Conservation (phyloP, 2,329 filamentous ascomycete genomes). For the Pezicula rhizophila region DNA sequence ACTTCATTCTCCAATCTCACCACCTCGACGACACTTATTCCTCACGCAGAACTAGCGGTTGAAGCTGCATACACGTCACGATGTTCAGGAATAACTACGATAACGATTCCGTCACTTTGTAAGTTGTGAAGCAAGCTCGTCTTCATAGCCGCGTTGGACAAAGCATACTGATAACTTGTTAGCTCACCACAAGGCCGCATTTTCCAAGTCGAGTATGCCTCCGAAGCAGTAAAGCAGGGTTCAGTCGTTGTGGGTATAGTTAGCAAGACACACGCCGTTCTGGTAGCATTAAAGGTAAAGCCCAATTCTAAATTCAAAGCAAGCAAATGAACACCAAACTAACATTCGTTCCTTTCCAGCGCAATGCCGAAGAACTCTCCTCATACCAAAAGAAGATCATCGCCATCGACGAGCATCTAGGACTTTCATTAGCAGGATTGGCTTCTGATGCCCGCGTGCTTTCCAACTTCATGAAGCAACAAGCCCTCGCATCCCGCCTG, state of each 20-base stretch:
- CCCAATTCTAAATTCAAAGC: background rate
- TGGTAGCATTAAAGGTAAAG: constrained; percentile 89
- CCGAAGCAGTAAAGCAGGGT: constrained; percentile 97
- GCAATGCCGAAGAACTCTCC: constrained; percentile 97
- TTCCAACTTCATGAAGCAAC: constrained; percentile 99
- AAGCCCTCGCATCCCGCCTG: constrained; percentile 90
- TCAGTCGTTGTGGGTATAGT: constrained; percentile 95
- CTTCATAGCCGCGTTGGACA: background rate
- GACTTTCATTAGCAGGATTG: constrained; percentile 91
- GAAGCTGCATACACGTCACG: constrained; percentile 32
- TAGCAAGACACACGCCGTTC: constrained; percentile 95
- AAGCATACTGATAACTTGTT: constrained; percentile 21
- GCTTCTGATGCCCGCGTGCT: constrained; percentile 97
- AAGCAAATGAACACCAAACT: constrained; percentile 4
- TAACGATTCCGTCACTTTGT: constrained; percentile 99
- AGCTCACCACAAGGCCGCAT: constrained; percentile 98
- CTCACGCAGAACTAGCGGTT: constrained; percentile 4
- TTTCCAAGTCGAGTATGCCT: constrained; percentile 99
- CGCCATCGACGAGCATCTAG: constrained; percentile 89
- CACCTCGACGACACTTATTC: constrained; percentile 2
- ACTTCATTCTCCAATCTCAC: background rate
- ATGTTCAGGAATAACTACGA: constrained; percentile 99
- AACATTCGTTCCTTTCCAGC: constrained; percentile 45
- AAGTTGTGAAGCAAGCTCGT: constrained; percentile 34
- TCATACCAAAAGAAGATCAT: constrained; percentile 99